Evolutionary conservation across 305 asterid species (phyloP).

Genomic region (Fraxinus paxiana): DNA sequence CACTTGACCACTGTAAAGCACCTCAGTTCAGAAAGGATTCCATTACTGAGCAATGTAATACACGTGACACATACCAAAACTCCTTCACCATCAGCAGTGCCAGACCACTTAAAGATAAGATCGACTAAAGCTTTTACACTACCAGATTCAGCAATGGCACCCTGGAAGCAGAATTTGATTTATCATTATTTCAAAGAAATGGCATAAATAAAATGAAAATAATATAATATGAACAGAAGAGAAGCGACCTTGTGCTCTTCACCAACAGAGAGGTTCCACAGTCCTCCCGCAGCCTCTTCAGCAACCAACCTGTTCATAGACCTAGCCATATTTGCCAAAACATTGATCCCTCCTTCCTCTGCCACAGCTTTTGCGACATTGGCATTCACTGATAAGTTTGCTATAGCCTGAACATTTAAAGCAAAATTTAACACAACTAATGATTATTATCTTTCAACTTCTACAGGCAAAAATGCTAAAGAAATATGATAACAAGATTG

Average conservation of each 20-base stretch:
- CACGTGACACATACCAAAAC: conserved; percentile 58
- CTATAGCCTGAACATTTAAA: conserved; percentile 67
- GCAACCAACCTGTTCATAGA: conserved; percentile 79
- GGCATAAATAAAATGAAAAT: conserved; percentile 12
- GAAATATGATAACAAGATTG: not conserved
- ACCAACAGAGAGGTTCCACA: conserved; percentile 94
- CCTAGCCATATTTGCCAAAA: conserved; percentile 66
- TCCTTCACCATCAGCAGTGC: conserved; percentile 61
- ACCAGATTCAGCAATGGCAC: conserved; percentile 81
- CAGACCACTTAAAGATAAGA: conserved; percentile 76
- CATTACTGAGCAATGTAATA: not conserved
- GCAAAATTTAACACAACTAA: conserved; percentile 2
- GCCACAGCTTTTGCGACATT: conserved; percentile 92
- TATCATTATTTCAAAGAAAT: conserved; percentile 14
- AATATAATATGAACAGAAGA: not conserved
- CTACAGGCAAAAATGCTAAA: not conserved
- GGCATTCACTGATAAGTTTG: conserved; percentile 81
- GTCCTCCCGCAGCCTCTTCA: conserved; percentile 97
- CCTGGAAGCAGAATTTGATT: conserved; percentile 40
- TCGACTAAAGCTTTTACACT: conserved; percentile 83
- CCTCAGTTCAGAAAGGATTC: conserved; percentile 5
- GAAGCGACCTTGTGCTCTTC: conserved; percentile 81
- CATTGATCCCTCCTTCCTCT: conserved; percentile 76
- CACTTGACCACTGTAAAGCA: conserved; percentile 14
- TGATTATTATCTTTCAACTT: not conserved